These are phyloP conservation scores for Blastomyces silverae DNA, from an alignment of 2,329 filamentous ascomycete species.

Conservation along the genomic window DNA sequence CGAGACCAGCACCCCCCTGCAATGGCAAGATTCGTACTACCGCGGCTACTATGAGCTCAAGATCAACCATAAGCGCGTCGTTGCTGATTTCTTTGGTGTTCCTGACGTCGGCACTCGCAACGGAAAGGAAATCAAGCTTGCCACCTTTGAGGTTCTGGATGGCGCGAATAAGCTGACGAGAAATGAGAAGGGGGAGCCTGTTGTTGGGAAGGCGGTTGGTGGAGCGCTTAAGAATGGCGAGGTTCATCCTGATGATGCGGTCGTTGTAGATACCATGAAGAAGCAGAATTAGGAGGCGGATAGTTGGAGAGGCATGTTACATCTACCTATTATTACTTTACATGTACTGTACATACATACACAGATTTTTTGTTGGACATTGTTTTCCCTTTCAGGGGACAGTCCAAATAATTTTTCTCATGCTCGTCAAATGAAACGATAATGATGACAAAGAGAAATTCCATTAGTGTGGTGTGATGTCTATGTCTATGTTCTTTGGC, in stretches of 20 bases:
- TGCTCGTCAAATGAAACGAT: not conserved
- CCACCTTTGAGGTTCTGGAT: slow-evolving; percentile 49
- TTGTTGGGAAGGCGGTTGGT: slow-evolving; percentile 12
- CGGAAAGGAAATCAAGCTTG: slow-evolving; percentile 57
- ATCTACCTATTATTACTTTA: not conserved
- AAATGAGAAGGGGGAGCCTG: slow-evolving; percentile 3
- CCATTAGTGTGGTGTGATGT: not conserved
- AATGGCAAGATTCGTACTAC: slow-evolving; percentile 69
- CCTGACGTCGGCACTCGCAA: slow-evolving; percentile 56
- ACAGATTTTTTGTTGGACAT: not conserved
- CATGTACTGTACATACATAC: not conserved
- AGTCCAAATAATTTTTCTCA: not conserved
- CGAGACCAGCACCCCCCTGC: slow-evolving; percentile 55
- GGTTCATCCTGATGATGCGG: slow-evolving; percentile 4
- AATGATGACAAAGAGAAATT: not conserved
- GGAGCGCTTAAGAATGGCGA: slow-evolving; percentile 9
- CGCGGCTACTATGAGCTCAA: slow-evolving; percentile 64
- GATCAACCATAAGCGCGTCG: slow-evolving; percentile 50
- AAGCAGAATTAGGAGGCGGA: not conserved
- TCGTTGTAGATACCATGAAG: slow-evolving; percentile 9
- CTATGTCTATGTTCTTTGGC: not conserved
- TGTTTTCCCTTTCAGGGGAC: not conserved
- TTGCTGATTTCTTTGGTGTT: slow-evolving; percentile 59
- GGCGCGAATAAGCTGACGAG: slow-evolving; percentile 11
- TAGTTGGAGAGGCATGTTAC: not conserved